Evolutionary conservation across 2,329 filamentous ascomycete species (phyloP), one percentile per base, ranked within the genome.

Genomic region (Chaetomium strumarium): DNA sequence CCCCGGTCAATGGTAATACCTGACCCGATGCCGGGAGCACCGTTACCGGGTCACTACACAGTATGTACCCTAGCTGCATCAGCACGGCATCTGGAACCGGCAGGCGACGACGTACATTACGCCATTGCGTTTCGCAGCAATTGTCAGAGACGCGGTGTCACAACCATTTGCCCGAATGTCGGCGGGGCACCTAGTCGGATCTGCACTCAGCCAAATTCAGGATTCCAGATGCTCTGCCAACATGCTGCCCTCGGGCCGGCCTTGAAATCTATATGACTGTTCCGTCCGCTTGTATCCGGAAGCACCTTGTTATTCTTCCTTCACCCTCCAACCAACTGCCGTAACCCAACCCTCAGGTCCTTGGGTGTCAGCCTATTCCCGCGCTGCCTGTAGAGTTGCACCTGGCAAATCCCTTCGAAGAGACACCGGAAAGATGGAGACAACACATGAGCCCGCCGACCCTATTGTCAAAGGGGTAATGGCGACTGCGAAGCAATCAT

Each of bases 381-480:
- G 16, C 16, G 16, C 43, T 16, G 20, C 7, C 43, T 16, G 20
- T 14, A 12, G 11, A 16, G 12, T 29, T 20, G 4, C 30, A 31
- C 29, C 29, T 13, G 13, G 13, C 41, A 31, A 31, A 10, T 19
- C 14, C 29, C 16, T 10, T 10, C 33, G 33, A 10, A 11, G 33
- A 34, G 11, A 34, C 4, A 24, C 24, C 7, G 24, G 24, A 24
- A 24, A 24, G 24, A 64, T 64, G 62, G 62, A 64, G 46, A 53
- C 57, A 8, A 63, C 53, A 60, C 51, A 71, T 60, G 73, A 80
- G 58, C 75, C 78, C 11, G 85, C 85, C 49, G 85, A 88, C 57
- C 82, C 84, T 17, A 67, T 88, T 53, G 83, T 83, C 33, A 81
- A 80, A 67, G 86, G 86, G 39, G 76, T 81, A 46, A 19, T 61